A percentile compares a stretch with the other conserved stretches of the same genome.
Evolutionary conservation across 2,329 filamentous ascomycete species (phyloP).

Genomic region (Fusarium nelsonii): DNA sequence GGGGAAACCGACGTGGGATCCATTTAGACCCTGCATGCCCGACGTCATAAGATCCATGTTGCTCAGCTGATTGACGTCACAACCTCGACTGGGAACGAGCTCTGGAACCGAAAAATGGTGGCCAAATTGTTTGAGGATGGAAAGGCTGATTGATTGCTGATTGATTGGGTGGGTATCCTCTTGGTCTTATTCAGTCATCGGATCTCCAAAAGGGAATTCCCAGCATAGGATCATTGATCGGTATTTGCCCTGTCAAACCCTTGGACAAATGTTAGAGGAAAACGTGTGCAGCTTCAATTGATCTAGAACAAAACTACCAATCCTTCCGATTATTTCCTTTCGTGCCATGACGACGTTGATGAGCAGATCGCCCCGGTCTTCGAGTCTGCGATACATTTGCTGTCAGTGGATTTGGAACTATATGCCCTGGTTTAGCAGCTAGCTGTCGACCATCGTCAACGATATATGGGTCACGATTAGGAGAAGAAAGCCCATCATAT

Average conservation of each 20-base stretch:
- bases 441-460: not conserved
- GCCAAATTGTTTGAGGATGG: not conserved
- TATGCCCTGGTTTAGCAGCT: not conserved
- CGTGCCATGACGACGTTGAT: conserved; percentile 23
- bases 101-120: conserved; percentile 10
- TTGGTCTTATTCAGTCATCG: too few relatives aligned
- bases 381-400: conserved; percentile 1
- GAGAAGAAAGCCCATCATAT: conserved; percentile 4
- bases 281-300: conserved; percentile 31
- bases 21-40: conserved; percentile 43
- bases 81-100: not conserved
- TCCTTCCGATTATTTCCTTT: conserved; percentile 10
- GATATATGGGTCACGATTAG: too few relatives aligned
- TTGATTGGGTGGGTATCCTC: not conserved
- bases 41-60: conserved; percentile 43
- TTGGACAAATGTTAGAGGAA: conserved; percentile 26
- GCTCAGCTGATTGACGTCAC: conserved; percentile 46
- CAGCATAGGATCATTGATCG: not conserved
- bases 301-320: conserved; percentile 3
- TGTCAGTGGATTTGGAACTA: not conserved
- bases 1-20: conserved; percentile 21
- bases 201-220: too few relatives aligned
- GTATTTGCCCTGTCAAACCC: conserved; percentile 3
- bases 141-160: not conserved
- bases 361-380: not conserved